Evolutionary conservation across 805 yeast species (phyloP).

Genomic region (Wickerhamiella alocasiicola): DNA sequence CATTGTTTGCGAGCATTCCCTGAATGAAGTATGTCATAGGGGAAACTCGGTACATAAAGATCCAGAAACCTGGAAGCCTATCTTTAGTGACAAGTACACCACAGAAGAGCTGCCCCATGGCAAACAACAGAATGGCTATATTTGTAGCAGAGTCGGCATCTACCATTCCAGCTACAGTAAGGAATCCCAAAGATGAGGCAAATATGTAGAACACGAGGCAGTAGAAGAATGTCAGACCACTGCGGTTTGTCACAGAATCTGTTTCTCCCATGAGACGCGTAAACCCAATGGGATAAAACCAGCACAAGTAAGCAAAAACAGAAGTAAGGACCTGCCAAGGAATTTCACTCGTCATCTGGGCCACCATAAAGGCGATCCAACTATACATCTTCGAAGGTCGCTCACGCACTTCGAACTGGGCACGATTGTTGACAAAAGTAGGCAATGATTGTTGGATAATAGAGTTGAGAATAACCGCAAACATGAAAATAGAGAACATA

Average conservation of each 20-base stretch:
- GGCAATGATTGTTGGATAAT: slow-evolving; percentile 51
- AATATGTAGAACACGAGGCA: slow-evolving; percentile 39
- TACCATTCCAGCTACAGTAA: slow-evolving; percentile 48
- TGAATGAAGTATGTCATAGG: slow-evolving; percentile 61
- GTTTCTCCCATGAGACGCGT: slow-evolving; percentile 35
- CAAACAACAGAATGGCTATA: slow-evolving; percentile 41
- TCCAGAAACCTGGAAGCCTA: slow-evolving; percentile 72
- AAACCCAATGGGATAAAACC: slow-evolving; percentile 39
- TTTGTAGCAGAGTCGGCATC: slow-evolving; percentile 60
- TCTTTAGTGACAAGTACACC: slow-evolving; percentile 50
- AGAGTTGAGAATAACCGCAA: slow-evolving; percentile 45
- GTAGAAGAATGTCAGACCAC: slow-evolving; percentile 38
- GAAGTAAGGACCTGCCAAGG: slow-evolving; percentile 43
- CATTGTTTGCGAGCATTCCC: slow-evolving; percentile 36
- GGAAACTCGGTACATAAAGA: slow-evolving; percentile 63
- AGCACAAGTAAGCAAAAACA: slow-evolving; percentile 42
- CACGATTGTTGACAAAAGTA: slow-evolving; percentile 44
- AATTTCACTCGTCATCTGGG: slow-evolving; percentile 44
- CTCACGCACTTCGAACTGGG: slow-evolving; percentile 58
- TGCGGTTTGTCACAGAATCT: slow-evolving; percentile 36
- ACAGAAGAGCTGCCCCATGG: slow-evolving; percentile 51
- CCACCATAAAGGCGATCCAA: slow-evolving; percentile 47
- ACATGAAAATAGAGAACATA: slow-evolving; percentile 47
- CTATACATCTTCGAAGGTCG: slow-evolving; percentile 59
- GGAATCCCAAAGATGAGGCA: slow-evolving; percentile 41